phyloP scores from a whole-genome alignment of 2,329 filamentous ascomycete species.

The Xylariaceae sp. region DNA sequence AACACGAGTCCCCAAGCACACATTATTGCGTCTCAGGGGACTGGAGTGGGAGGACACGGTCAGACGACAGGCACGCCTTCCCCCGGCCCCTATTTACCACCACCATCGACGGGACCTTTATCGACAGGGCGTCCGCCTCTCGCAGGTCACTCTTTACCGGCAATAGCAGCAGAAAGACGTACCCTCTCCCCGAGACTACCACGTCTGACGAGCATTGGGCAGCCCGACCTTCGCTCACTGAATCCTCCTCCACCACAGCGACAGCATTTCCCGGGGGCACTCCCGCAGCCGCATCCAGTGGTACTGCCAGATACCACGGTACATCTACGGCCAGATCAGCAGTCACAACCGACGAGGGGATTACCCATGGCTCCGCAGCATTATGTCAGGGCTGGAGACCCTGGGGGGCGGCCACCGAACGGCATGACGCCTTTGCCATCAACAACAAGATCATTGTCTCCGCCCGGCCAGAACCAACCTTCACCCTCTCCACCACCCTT shows the following conservation, averaged over 20 bases:
- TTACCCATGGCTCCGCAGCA: constrained; percentile 25
- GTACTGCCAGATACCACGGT: constrained; percentile 16
- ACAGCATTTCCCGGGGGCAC: constrained; percentile 18
- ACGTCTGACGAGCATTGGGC: constrained; percentile 45
- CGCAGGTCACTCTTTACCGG: constrained; percentile 26
- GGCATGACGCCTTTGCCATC: constrained; percentile 21
- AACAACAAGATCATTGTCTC: too few relatives aligned
- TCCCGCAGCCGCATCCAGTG: constrained; percentile 16
- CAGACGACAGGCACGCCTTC: constrained; percentile 16
- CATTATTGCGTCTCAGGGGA: constrained; percentile 20
- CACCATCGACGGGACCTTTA: constrained; percentile 23
- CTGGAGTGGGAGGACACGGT: constrained; percentile 19
- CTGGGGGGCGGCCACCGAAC: constrained; percentile 18
- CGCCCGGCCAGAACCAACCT: too few relatives aligned
- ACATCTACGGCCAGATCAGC: constrained; percentile 16
- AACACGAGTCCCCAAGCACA: constrained; percentile 23
- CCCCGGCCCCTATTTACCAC: constrained; percentile 7
- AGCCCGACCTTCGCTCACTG: constrained; percentile 28
- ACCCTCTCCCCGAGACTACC: constrained; percentile 56
- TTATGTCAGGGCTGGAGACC: constrained; percentile 19
- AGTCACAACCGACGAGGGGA: constrained; percentile 18
- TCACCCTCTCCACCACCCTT: too few relatives aligned
- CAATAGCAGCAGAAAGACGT: constrained; percentile 40
- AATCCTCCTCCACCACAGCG: constrained; percentile 29
- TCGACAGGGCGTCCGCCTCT: constrained; percentile 30